phyloP scores from a whole-genome alignment of 2,329 filamentous ascomycete genomes.

The Talaromyces sp. region DNA sequence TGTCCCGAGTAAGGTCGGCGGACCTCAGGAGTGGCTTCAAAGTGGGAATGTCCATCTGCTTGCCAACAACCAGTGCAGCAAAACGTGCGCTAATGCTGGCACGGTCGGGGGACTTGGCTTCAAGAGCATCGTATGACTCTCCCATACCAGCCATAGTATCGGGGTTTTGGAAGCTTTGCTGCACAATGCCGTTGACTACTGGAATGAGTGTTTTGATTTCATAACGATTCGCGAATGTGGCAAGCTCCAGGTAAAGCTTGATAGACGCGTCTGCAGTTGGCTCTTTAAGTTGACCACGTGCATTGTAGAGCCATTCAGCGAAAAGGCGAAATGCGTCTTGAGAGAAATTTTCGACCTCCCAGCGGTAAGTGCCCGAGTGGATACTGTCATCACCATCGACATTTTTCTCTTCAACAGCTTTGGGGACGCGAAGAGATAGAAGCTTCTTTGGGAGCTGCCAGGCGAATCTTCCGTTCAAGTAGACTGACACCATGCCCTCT shows the following conservation, averaged over 20 bases:
- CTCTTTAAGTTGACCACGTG: neutral
- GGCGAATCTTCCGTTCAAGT: conserved; percentile 8
- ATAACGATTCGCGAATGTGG: neutral
- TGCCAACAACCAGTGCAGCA: neutral
- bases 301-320: conserved; percentile 13
- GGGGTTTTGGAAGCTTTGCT: neutral
- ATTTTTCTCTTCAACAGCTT: neutral
- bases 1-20: neutral
- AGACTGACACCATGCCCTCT: conserved; percentile 6
- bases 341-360: conserved; percentile 10
- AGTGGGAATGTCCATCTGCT: neutral
- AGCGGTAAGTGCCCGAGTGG: neutral
- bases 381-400: neutral
- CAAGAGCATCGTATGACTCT: neutral
- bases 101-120: neutral
- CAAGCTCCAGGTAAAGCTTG: conserved; percentile 6
- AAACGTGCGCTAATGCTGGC: conserved; percentile 12
- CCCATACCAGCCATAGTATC: neutral
- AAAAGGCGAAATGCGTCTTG: conserved; percentile 8
- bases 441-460: conserved; percentile 12
- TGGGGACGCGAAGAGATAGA: neutral
- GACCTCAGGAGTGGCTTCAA: conserved; percentile 1
- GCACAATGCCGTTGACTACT: neutral
- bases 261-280: neutral
- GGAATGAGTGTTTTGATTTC: neutral